Evolutionary conservation across 2,329 filamentous ascomycete genomes (phyloP).

Genomic region (Penicillium sp.): DNA sequence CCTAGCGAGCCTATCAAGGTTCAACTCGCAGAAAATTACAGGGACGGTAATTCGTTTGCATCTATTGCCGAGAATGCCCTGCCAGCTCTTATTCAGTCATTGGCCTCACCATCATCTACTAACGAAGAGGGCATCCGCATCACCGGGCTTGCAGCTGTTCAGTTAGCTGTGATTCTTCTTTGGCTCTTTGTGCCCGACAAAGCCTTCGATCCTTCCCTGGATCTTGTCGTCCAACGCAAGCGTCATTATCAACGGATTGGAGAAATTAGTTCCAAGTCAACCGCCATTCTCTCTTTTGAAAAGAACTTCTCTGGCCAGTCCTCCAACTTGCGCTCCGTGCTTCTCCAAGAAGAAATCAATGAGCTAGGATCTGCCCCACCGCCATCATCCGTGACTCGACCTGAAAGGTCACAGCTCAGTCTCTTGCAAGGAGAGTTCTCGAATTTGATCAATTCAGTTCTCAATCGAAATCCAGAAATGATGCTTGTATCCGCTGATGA

Average conservation of each 20-base stretch:
- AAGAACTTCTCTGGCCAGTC: conserved; percentile 63
- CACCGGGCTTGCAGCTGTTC: conserved; percentile 66
- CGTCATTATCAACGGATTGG: conserved; percentile 57
- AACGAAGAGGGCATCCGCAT: conserved; percentile 29
- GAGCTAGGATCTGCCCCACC: conserved; percentile 65
- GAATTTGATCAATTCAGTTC: conserved; percentile 66
- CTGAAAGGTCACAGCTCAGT: conserved; percentile 63
- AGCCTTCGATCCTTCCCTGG: conserved; percentile 74
- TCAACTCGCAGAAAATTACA: too few species aligned
- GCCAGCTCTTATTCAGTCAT: conserved; percentile 27
- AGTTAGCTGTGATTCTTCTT: conserved; percentile 71
- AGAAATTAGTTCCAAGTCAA: conserved; percentile 56
- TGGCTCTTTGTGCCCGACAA: conserved; percentile 81
- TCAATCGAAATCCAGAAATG: conserved; percentile 42
- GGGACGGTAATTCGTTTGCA: conserved; percentile 38
- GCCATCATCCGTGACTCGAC: conserved; percentile 68
- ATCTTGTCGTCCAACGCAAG: conserved; percentile 60
- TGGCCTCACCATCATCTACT: conserved; percentile 16
- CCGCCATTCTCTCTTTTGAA: conserved; percentile 65
- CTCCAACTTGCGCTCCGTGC: conserved; percentile 63
- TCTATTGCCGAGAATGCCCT: conserved; percentile 31
- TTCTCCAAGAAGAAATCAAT: conserved; percentile 61
- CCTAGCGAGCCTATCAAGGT: conserved; percentile 15
- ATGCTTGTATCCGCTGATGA: conserved; percentile 23
- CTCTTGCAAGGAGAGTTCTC: conserved; percentile 79